Evolutionary conservation across 2,329 filamentous ascomycete species (phyloP), one percentile per base, ranked within the genome.

Genomic region (Aspergillus candidus): DNA sequence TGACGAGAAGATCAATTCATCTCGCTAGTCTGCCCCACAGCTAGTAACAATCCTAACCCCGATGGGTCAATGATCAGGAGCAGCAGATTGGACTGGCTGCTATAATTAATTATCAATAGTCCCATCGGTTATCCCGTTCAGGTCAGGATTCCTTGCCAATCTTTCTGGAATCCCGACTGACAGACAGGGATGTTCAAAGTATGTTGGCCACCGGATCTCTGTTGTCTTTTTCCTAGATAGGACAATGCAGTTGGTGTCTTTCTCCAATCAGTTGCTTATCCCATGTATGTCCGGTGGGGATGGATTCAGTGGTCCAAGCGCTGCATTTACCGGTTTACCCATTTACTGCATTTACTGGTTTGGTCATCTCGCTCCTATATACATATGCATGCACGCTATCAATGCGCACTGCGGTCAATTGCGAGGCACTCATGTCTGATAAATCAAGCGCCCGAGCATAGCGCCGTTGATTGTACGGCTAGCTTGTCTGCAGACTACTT

Each of bases 261-360:
- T 31, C 13, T 27, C 37, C 30, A 35, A 40, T 17, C 22, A 41
- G 27, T 18, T 29, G 31, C 29, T n/a, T 40, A 40, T 40, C 36
- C 15, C 15, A 15, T 15, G 15, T 15, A 15, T 15, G 15, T 15
- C 15, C 15, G 2, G 15, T 15, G 15, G 15, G 15, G 15, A 15
- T 15, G 15, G 15, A 15, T 15, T 15, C 15, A 15, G 15, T 18
- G 18, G 18, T 18, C 18, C 18, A 18, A 18, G 18, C 18, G 18
- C 18, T 18, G 18, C 18, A 18, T 18, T 2, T 18, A 18, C 18
- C 6, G 4, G 4, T 5, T 18, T 18, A 18, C 18, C 6, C 18
- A 2, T 5, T 18, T 18, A 18, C 2, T 27, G 22, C 52, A 54
- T 51, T 53, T 54, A 54, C 52, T 47, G 34, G 34, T 51, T 54